Base-by-base conservation (phyloP, 768 basidiomycete genomes). In the Termitomyces sp. region DNA sequence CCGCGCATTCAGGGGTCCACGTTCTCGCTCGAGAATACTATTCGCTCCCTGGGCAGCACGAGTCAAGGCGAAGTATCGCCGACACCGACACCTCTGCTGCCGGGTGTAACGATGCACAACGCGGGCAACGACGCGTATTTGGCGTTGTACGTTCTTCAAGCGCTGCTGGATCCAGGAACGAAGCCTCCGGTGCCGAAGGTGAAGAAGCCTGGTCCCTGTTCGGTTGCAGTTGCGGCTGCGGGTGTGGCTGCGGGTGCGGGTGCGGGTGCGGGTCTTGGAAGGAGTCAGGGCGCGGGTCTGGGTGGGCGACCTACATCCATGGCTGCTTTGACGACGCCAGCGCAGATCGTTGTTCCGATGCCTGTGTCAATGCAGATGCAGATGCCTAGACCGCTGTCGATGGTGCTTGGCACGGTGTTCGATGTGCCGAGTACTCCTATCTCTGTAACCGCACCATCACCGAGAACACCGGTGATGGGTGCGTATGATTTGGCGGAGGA, bases 41-140 rank as follows among this genome's bases (percentile, higher is more conserved):
- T 92, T n/a, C 77, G 74, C 53, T 64, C 64, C 57, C 45, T 57
- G 5, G 19, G 17, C 17, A n/a, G 26, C 17, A 11, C 22, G 12
- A 11, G 30, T 40, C 38, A 40, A 5, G 38, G n/a, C 3, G 38
- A 40, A 9, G n/a, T 19, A 40, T 19, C 38, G n/a, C n/a, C n/a
- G n/a, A n/a, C 38, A 9, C n/a, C n/a, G 2, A 37, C 35, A 37
- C 10, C 38, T 0, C 15, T 11, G 28, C 66, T 77, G 19, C 76
- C 70, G 15, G 68, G 71, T 53, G 82, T 79, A 55, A 65, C 68
- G 14, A 65, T 86, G 56, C 81, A 87, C 66, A 90, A 91, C 62
- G 73, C 90, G n/a, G 90, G 90, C 14, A 93, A 93, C 66, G 85
- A 89, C 58, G 86, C 90, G 3, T 82, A 88, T 62, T 74, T 87